These are phyloP conservation scores for Fusarium concolor DNA, from an alignment of 2,329 filamentous ascomycete species.

Conservation along the genomic window DNA sequence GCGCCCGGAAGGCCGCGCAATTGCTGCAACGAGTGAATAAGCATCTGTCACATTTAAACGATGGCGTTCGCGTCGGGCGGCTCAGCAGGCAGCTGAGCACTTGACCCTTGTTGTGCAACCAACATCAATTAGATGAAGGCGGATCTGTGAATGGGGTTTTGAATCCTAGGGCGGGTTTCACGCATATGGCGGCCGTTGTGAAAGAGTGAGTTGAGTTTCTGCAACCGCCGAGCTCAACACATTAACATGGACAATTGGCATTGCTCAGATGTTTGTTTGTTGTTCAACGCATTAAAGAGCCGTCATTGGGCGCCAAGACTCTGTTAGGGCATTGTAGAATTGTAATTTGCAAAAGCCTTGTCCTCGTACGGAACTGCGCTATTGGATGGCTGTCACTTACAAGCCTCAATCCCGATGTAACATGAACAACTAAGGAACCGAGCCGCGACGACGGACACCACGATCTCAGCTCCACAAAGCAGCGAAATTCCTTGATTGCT, in stretches of 20 bases:
- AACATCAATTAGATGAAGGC: conserved; percentile 9
- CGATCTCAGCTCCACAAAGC: conserved; percentile 30
- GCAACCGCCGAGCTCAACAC: conserved; percentile 3
- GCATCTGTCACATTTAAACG: conserved; percentile 8
- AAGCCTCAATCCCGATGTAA: conserved; percentile 29
- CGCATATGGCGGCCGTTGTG: conserved; percentile 12
- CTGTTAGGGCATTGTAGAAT: not conserved
- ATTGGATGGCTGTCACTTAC: conserved; percentile 37
- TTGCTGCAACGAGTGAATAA: not conserved
- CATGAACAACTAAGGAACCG: conserved; percentile 10
- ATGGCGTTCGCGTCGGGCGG: conserved; percentile 25
- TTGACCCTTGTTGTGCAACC: conserved; percentile 4
- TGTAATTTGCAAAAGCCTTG: conserved; percentile 18
- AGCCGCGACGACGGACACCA: conserved; percentile 18
- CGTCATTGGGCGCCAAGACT: conserved; percentile 18
- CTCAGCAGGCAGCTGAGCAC: conserved; percentile 2
- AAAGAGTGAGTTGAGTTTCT: not conserved
- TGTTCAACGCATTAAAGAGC: conserved; percentile 2
- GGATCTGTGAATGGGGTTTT: conserved; percentile 20
- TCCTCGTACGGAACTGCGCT: conserved; percentile 12
- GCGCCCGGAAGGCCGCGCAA: conserved; percentile 20
- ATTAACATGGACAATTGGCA: not conserved
- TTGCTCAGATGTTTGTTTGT: not conserved
- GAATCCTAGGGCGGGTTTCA: conserved; percentile 25
- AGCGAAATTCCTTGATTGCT: not conserved